Conservation (phyloP, 208 protist species). For the Trypanosoma melophagium region DNA sequence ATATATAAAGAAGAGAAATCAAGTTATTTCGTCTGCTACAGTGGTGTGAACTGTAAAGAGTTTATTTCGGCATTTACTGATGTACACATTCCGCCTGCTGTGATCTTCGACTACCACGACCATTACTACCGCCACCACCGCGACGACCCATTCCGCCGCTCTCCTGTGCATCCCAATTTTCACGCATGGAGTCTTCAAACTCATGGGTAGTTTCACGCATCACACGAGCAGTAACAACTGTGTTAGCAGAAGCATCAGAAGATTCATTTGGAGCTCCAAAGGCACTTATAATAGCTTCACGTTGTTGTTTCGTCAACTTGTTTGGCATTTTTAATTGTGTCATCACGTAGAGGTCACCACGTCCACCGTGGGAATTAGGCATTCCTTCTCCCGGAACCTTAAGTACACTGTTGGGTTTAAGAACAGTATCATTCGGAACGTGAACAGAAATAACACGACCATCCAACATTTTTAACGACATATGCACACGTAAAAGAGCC, state of each 20-base stretch:
- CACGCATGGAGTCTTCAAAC: constrained; percentile 75
- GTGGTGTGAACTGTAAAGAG: neutral
- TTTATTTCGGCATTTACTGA: constrained; percentile 41
- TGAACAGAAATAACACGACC: constrained; percentile 86
- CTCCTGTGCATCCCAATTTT: constrained; percentile 63
- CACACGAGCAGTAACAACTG: constrained; percentile 73
- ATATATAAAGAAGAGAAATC: neutral
- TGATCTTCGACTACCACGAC: constrained; percentile 30
- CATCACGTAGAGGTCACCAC: constrained; percentile 86
- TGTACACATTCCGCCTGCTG: constrained; percentile 71
- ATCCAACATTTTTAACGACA: constrained; percentile 91
- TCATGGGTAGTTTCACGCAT: constrained; percentile 75
- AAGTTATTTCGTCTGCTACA: too few species aligned
- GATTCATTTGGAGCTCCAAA: constrained; percentile 56
- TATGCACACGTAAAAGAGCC: constrained; percentile 89
- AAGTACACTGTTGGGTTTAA: constrained; percentile 78
- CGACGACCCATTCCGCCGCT: constrained; percentile 23
- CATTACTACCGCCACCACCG: constrained; percentile 20
- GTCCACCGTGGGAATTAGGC: constrained; percentile 61
- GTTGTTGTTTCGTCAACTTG: constrained; percentile 67
- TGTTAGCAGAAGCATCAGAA: constrained; percentile 38
- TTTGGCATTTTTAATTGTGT: constrained; percentile 76
- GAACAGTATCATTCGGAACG: constrained; percentile 45
- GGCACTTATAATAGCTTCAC: constrained; percentile 59
- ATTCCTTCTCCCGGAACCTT: constrained; percentile 87